phyloP scores from a whole-genome alignment of 768 basidiomycete genomes.

The Suillus decipiens region DNA sequence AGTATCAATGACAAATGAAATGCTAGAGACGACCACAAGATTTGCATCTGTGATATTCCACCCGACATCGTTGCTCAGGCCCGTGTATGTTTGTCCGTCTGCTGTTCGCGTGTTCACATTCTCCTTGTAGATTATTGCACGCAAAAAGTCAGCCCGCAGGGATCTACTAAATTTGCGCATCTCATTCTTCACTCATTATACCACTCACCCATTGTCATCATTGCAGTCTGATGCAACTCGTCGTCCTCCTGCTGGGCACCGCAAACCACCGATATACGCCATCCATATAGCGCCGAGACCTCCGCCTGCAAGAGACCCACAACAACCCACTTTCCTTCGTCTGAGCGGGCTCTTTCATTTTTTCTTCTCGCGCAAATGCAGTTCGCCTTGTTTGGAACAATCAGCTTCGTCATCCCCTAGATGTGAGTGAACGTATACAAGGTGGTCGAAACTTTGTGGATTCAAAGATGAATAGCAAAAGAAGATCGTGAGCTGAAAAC shows the following conservation, averaged over 20 bases:
- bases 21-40: slow-evolving; percentile 18
- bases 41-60: too few relatives aligned
- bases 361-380: neutral
- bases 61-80: too few relatives aligned
- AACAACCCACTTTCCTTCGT: neutral
- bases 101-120: neutral
- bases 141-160: neutral
- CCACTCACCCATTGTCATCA: neutral
- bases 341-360: neutral
- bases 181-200: neutral
- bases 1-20: slow-evolving; percentile 45
- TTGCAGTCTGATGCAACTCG: neutral
- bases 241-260: neutral
- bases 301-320: neutral
- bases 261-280: neutral
- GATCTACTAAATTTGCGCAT: neutral
- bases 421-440: too few relatives aligned
- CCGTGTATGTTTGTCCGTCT: neutral
- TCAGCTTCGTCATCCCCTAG: too few relatives aligned
- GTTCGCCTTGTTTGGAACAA: neutral
- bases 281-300: neutral
- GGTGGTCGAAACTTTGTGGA: too few relatives aligned
- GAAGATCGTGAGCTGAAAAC: too few relatives aligned
- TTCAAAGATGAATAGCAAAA: too few relatives aligned
- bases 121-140: neutral